phyloP scores from a whole-genome alignment of 345 rosid species.

The Citrus australasica region DNA sequence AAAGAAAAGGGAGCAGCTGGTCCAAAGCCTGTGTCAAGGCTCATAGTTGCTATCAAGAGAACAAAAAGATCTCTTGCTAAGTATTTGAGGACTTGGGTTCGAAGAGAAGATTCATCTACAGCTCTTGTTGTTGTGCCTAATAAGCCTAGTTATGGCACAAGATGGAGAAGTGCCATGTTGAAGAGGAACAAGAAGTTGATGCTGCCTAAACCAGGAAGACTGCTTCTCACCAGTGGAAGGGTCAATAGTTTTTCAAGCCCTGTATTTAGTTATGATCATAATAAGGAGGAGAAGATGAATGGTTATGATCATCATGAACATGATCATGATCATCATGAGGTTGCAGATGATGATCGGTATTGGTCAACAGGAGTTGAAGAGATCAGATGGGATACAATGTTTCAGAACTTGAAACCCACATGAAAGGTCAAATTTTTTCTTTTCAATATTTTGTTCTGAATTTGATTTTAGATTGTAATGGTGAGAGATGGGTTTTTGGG shows the following conservation, averaged over 20 bases:
- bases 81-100: slow-evolving; percentile 49
- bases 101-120: slow-evolving; percentile 36
- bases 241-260: slow-evolving; percentile 53
- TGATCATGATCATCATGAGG: not conserved
- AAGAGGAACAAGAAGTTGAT: slow-evolving; percentile 62
- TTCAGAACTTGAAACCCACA: slow-evolving; percentile 87
- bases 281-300: slow-evolving; percentile 35
- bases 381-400: slow-evolving; percentile 91
- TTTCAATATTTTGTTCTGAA: not conserved
- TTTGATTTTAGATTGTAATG: slow-evolving; percentile 21
- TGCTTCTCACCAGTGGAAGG: slow-evolving; percentile 65
- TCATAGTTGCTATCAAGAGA: slow-evolving; percentile 54
- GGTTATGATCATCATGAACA: slow-evolving; percentile 2
- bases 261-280: slow-evolving; percentile 30
- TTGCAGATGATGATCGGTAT: slow-evolving; percentile 31
- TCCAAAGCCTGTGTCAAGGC: slow-evolving; percentile 43
- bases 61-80: slow-evolving; percentile 48
- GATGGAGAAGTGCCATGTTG: slow-evolving; percentile 64
- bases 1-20: slow-evolving; percentile 28
- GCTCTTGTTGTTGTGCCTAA: slow-evolving; percentile 53
- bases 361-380: slow-evolving; percentile 58
- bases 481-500: slow-evolving; percentile 63
- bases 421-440: slow-evolving; percentile 21
- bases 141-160: slow-evolving; percentile 31
- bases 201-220: slow-evolving; percentile 42